Evolutionary conservation across 257 asterid species (phyloP).

Genomic region (Solanum pimpinellifolium): DNA sequence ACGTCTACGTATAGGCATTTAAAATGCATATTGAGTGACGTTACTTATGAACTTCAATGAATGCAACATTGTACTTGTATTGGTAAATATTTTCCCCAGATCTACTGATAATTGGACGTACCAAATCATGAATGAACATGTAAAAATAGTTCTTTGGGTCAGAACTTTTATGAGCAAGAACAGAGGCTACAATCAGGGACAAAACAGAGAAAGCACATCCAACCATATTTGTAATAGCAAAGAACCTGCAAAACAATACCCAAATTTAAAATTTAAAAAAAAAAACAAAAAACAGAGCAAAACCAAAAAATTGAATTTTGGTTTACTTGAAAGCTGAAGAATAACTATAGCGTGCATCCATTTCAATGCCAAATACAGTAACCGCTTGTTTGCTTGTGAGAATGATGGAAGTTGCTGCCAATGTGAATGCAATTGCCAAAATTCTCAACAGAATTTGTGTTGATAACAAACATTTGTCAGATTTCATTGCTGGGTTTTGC

Average conservation of each 20-base stretch:
- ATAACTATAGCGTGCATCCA: constrained; percentile 47
- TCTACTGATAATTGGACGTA: constrained; percentile 5
- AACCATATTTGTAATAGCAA: constrained; percentile 40
- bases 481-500: constrained; percentile 1
- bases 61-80: not conserved
- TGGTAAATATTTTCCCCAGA: not conserved
- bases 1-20: not conserved
- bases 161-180: constrained; percentile 14
- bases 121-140: constrained; percentile 67
- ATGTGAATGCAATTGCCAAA: constrained; percentile 23
- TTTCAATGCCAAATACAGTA: constrained; percentile 23
- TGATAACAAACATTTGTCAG: constrained; percentile 7
- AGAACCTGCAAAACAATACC: constrained; percentile 30
- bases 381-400: constrained; percentile 37
- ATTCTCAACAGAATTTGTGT: constrained; percentile 32
- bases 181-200: constrained; percentile 14
- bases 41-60: not conserved
- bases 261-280: not conserved
- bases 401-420: constrained; percentile 40
- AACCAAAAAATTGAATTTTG: not conserved
- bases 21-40: not conserved
- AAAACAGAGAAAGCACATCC: constrained; percentile 28
- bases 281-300: not conserved
- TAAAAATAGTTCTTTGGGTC: constrained; percentile 22
- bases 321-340: constrained; percentile 48